Percentiles rank a stretch among this genome's conserved stretches.
These are phyloP conservation scores for Debaryomyces subglobosus DNA, from an alignment of 1,139 yeast species.

Conservation along the genomic window DNA sequence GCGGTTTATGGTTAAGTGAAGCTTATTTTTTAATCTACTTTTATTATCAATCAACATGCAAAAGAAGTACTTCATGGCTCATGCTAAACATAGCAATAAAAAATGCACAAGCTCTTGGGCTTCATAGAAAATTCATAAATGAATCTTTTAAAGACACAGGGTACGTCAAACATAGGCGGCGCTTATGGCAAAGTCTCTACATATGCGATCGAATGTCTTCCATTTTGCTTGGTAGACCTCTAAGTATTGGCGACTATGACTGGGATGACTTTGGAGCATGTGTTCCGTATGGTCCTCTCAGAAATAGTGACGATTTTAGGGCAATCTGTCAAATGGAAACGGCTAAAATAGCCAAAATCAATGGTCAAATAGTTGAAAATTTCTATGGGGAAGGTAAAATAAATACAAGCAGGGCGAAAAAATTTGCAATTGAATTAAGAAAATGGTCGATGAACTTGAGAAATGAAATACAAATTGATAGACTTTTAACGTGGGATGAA, in stretches of 20 bases:
- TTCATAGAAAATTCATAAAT: conserved; percentile 27
- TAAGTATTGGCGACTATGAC: conserved; percentile 40
- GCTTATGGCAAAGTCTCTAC: conserved; percentile 42
- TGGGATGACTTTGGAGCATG: conserved; percentile 22
- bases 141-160: conserved; percentile 17
- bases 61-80: conserved; percentile 45
- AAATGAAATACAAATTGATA: conserved; percentile 21
- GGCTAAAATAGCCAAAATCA: conserved; percentile 21
- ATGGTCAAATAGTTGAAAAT: conserved; percentile 35
- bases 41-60: conserved; percentile 40
- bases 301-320: neutral
- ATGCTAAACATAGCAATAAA: conserved; percentile 30
- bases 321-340: conserved; percentile 19
- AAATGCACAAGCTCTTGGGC: conserved; percentile 27
- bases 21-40: conserved; percentile 41
- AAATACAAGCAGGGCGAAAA: conserved; percentile 29
- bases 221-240: conserved; percentile 42
- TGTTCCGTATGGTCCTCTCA: neutral
- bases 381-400: conserved; percentile 18
- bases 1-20: conserved; percentile 46
- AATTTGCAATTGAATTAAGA: conserved; percentile 29
- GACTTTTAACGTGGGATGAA: neutral
- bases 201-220: conserved; percentile 44
- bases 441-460: conserved; percentile 41
- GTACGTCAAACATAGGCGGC: conserved; percentile 30